Percentiles rank a stretch among this genome's conserved stretches.
Evolutionary conservation across 768 basidiomycete genomes (phyloP).

Genomic region (Tylopilus sp.): DNA sequence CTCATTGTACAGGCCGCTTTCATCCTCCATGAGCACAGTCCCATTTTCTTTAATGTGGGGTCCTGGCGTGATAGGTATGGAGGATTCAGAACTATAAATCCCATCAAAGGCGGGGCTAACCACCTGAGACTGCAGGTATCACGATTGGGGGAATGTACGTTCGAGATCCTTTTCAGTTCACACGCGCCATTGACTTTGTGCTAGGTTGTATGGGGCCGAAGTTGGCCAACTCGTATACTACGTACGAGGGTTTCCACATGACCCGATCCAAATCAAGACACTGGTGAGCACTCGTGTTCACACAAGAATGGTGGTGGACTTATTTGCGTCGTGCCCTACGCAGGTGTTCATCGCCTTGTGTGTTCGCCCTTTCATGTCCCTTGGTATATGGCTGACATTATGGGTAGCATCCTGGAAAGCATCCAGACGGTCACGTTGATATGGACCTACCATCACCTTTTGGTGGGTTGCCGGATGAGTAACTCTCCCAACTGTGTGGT

Average conservation of each 20-base stretch:
- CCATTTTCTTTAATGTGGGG: constrained; percentile 3
- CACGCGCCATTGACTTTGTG: neutral
- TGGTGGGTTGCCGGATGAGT: constrained; percentile 12
- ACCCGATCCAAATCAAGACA: constrained; percentile 7
- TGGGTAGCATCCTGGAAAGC: constrained; percentile 8
- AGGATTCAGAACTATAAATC: neutral
- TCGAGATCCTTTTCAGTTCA: neutral
- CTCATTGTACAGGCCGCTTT: neutral
- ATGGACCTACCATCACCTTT: neutral
- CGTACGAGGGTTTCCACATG: constrained; percentile 14
- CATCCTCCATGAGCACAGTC: constrained; percentile 5
- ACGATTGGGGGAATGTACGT: constrained; percentile 12
- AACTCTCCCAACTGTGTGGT: neutral
- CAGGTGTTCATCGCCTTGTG: constrained; percentile 13
- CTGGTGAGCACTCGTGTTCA: constrained; percentile 9
- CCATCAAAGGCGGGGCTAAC: neutral
- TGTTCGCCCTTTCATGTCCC: neutral
- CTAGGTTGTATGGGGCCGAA: constrained; percentile 19
- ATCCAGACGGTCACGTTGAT: neutral
- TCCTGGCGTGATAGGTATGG: constrained; percentile 19
- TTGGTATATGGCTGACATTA: neutral
- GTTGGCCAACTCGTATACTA: constrained; percentile 21
- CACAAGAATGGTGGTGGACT: neutral
- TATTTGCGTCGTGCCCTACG: neutral
- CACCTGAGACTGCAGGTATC: constrained; percentile 20